Conservation (phyloP, 768 basidiomycete genomes). For the Lactarius sanguifluus region DNA sequence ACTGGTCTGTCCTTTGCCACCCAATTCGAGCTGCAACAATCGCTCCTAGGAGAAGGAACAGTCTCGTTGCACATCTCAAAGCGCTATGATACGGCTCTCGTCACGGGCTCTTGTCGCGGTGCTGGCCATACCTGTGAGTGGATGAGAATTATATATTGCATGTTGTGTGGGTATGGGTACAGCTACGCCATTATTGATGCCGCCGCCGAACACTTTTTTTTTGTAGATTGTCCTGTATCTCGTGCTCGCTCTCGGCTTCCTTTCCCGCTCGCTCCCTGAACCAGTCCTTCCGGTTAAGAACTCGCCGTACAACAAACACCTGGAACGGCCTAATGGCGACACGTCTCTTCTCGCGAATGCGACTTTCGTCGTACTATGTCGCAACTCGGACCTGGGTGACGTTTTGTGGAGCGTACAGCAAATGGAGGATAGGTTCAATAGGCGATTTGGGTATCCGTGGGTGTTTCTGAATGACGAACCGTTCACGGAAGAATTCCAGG, state of each 20-base stretch:
- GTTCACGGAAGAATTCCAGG: slow-evolving; percentile 74
- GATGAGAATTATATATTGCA: too few species aligned
- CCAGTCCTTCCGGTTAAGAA: neutral
- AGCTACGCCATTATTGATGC: neutral
- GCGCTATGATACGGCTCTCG: neutral
- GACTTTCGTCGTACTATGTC: slow-evolving; percentile 51
- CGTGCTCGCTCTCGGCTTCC: neutral
- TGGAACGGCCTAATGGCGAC: neutral
- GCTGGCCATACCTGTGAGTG: neutral
- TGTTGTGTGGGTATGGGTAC: neutral
- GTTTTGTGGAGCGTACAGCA: slow-evolving; percentile 66
- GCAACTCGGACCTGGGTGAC: slow-evolving; percentile 59
- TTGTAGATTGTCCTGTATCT: neutral
- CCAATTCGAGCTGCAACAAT: neutral
- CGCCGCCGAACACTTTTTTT: too few species aligned
- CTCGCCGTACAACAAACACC: neutral
- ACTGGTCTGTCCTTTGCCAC: neutral
- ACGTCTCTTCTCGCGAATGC: slow-evolving; percentile 34
- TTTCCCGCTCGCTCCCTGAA: neutral
- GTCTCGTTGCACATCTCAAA: neutral
- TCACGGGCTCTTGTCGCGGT: neutral
- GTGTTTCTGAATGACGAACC: slow-evolving; percentile 86
- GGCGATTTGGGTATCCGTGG: slow-evolving; percentile 75
- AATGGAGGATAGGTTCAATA: slow-evolving; percentile 87
- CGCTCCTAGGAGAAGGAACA: neutral